Conservation (phyloP, 139 green algal species). For the Chlorella sorokiniana region DNA sequence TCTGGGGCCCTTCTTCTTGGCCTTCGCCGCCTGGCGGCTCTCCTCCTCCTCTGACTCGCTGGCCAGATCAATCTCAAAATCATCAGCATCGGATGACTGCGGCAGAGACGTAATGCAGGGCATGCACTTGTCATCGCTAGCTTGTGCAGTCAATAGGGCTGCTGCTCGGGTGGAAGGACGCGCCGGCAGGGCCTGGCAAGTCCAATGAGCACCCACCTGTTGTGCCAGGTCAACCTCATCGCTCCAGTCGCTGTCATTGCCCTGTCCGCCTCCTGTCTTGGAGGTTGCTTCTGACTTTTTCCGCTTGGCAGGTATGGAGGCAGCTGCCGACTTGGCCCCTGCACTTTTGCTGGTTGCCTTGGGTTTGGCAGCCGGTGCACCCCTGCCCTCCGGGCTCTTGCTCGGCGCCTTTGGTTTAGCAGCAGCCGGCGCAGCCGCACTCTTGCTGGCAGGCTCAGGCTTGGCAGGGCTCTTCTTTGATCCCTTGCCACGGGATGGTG, state of each 20-base stretch:
- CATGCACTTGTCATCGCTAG: no score
- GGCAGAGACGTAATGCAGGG: no score
- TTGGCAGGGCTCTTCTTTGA: not conserved
- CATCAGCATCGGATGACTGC: no score
- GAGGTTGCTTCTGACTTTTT: not conserved
- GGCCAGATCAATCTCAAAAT: slow-evolving; percentile 23
- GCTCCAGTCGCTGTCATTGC: not conserved
- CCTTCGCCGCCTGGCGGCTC: no score
- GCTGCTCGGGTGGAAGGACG: no score
- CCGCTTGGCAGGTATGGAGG: not conserved
- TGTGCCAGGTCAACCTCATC: not conserved
- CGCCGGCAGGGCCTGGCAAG: no score
- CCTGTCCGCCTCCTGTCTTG: not conserved
- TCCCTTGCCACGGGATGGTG: slow-evolving; percentile 9
- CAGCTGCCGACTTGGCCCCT: not conserved
- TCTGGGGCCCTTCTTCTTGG: not conserved
- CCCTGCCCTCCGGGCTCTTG: not conserved
- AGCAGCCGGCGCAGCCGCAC: not conserved
- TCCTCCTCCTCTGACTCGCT: not conserved
- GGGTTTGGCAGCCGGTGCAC: not conserved
- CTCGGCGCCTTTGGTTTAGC: not conserved
- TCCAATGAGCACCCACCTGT: no score
- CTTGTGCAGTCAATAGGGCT: no score
- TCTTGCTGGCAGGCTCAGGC: slow-evolving; percentile 17
- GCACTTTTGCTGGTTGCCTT: not conserved